Percentiles rank a stretch among this genome's conserved stretches.
Conservation (phyloP, 2,329 filamentous ascomycete species). For the Aspergillus glaucus region DNA sequence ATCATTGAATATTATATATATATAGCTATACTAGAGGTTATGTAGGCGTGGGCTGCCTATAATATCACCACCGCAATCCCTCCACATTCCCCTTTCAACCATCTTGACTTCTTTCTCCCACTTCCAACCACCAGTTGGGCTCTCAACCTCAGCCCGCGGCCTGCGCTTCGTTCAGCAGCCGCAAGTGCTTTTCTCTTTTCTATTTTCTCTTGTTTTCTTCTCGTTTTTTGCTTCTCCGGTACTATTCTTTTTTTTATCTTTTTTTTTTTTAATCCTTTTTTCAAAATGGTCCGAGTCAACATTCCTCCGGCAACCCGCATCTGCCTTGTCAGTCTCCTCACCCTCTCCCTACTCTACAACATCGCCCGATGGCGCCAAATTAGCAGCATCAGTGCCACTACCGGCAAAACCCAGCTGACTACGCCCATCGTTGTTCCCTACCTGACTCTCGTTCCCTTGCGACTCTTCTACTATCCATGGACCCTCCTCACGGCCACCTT, state of each 20-base stretch:
- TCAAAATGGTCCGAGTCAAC: slow-evolving; percentile 75
- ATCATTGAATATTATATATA: too few species aligned
- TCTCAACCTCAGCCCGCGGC: slow-evolving; percentile 15
- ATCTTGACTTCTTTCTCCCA: slow-evolving; percentile 3
- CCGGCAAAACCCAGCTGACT: slow-evolving; percentile 21
- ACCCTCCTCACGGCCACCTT: slow-evolving; percentile 79
- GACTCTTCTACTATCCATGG: slow-evolving; percentile 86
- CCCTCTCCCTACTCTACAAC: slow-evolving; percentile 73
- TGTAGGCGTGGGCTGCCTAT: not conserved
- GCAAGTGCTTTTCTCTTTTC: slow-evolving; percentile 9
- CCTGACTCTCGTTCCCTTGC: slow-evolving; percentile 76
- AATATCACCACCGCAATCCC: not conserved
- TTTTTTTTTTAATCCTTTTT: not conserved
- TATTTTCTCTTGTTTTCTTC: not conserved
- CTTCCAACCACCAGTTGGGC: slow-evolving; percentile 6
- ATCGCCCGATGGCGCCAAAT: slow-evolving; percentile 57
- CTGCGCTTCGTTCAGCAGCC: slow-evolving; percentile 13
- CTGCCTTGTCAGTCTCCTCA: slow-evolving; percentile 66
- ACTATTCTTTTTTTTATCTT: not conserved
- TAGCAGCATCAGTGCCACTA: slow-evolving; percentile 51
- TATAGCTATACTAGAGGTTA: too few species aligned
- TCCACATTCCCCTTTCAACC: not conserved
- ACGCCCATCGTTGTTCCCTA: slow-evolving; percentile 68
- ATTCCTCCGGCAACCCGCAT: slow-evolving; percentile 85
- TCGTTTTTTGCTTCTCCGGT: not conserved